Conservation (phyloP, 2,329 filamentous ascomycete genomes). For the Sclerotinia borealis region DNA sequence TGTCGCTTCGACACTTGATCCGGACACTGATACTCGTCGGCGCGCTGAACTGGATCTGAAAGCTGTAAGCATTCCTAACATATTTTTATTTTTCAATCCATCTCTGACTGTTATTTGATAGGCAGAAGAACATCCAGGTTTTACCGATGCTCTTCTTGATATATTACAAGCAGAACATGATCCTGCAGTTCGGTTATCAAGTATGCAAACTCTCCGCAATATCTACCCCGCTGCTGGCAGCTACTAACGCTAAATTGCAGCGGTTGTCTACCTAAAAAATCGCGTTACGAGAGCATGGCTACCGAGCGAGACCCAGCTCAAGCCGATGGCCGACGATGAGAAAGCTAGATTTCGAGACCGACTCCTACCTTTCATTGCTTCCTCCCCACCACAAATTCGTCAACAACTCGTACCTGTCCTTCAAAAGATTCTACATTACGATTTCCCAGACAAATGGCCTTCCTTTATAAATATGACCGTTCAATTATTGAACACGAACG, state of each 20-base stretch:
- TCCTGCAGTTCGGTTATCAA: conserved; percentile 75
- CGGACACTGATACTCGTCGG: conserved; percentile 68
- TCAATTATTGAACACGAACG: conserved; percentile 80
- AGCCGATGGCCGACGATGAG: conserved; percentile 79
- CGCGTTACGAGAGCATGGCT: conserved; percentile 91
- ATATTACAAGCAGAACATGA: conserved; percentile 88
- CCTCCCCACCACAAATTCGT: conserved; percentile 73
- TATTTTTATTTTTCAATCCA: conserved; percentile 12
- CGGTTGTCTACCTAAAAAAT: conserved; percentile 97
- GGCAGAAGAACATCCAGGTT: conserved; percentile 87
- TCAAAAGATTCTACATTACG: conserved; percentile 91
- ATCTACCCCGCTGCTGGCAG: conserved; percentile 27
- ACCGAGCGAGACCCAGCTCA: conserved; percentile 59
- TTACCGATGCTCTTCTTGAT: conserved; percentile 83
- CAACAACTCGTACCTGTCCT: conserved; percentile 91
- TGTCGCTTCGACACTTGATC: conserved; percentile 69
- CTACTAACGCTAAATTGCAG: conserved; percentile 44
- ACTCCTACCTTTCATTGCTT: conserved; percentile 80
- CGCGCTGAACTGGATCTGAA: conserved; percentile 77
- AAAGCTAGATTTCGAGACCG: conserved; percentile 82
- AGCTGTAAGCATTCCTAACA: conserved; percentile 50
- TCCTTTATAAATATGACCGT: conserved; percentile 89
- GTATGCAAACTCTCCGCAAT: conserved; percentile 49
- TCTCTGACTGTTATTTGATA: conserved; percentile 35
- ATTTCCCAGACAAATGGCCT: conserved; percentile 93